phyloP scores from a whole-genome alignment of 192 early-diverging fungal species.

The Mortierella alpina region DNA sequence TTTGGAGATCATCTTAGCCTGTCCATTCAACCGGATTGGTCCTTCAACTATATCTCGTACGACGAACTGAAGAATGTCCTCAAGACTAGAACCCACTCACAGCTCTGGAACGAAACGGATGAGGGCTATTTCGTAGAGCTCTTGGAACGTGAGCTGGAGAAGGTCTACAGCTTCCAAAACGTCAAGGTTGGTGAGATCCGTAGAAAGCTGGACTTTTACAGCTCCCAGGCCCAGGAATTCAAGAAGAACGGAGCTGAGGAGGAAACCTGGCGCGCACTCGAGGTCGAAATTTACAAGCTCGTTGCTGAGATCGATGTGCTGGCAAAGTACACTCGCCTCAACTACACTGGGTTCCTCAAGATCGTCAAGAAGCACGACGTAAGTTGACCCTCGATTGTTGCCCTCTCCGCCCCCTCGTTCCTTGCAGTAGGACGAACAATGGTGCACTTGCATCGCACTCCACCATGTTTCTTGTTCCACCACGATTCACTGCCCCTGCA shows the following conservation, averaged over 20 bases:
- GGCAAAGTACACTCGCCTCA: conserved; percentile 80
- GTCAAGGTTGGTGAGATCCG: conserved; percentile 38
- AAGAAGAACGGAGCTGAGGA: conserved; percentile 80
- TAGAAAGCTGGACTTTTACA: conserved; percentile 31
- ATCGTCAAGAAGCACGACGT: conserved; percentile 99
- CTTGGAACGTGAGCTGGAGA: conserved; percentile 91
- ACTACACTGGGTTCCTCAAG: conserved; percentile 90
- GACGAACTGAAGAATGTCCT: conserved; percentile 87
- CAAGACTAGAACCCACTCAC: conserved; percentile 69
- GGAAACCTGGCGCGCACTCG: conserved; percentile 75
- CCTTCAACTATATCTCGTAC: conserved; percentile 84
- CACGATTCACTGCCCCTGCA: no score
- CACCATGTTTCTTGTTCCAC: no score
- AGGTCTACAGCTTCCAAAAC: conserved; percentile 62
- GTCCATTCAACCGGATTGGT: conserved; percentile 84
- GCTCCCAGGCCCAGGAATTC: conserved; percentile 72
- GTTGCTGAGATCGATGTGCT: conserved; percentile 82
- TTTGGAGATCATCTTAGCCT: conserved; percentile 84
- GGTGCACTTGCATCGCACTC: no score
- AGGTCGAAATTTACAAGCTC: conserved; percentile 77
- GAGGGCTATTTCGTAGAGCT: conserved; percentile 91
- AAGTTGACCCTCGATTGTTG: no score
- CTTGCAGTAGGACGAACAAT: no score
- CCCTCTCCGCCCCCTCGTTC: no score
- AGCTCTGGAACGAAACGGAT: conserved; percentile 84